Conservation (phyloP, 2,329 filamentous ascomycete genomes). For the Rhynchosporium agropyri region DNA sequence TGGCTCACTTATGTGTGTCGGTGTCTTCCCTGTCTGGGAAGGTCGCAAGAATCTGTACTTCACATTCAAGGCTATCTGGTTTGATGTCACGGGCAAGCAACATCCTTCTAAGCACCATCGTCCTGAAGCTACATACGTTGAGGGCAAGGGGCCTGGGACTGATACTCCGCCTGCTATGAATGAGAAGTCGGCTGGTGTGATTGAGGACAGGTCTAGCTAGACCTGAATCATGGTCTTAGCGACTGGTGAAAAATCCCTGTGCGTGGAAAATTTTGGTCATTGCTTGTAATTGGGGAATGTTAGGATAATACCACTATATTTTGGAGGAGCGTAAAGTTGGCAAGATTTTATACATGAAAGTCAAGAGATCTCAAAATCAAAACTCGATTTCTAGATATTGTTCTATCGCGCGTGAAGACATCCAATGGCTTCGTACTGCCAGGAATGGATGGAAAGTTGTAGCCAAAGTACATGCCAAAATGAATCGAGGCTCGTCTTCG, state of each 20-base stretch:
- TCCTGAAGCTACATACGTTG: conserved; percentile 35
- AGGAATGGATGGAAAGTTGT: too few species aligned
- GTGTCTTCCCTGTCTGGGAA: conserved; percentile 80
- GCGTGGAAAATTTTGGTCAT: not conserved
- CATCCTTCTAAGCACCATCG: conserved; percentile 38
- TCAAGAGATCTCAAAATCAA: conserved; percentile 3
- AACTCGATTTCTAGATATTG: not conserved
- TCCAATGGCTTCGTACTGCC: too few species aligned
- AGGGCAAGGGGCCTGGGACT: conserved; percentile 35
- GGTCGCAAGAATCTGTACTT: conserved; percentile 67
- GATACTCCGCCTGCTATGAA: conserved; percentile 31
- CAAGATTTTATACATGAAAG: not conserved
- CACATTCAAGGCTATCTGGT: conserved; percentile 62
- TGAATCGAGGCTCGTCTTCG: too few species aligned
- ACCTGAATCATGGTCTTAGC: not conserved
- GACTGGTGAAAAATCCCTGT: not conserved
- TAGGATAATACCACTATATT: conserved; percentile 12
- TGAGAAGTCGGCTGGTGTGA: conserved; percentile 28
- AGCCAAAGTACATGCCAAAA: too few species aligned
- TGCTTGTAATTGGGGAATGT: not conserved
- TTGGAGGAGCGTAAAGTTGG: not conserved
- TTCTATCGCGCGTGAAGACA: not conserved
- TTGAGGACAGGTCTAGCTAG: conserved; percentile 21
- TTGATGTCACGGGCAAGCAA: conserved; percentile 57
- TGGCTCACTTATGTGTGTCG: conserved; percentile 70